Percentiles rank a stretch among this genome's conserved stretches.
phyloP scores from a whole-genome alignment of 805 yeast genomes.

The Metschnikowia cerradonensis region DNA sequence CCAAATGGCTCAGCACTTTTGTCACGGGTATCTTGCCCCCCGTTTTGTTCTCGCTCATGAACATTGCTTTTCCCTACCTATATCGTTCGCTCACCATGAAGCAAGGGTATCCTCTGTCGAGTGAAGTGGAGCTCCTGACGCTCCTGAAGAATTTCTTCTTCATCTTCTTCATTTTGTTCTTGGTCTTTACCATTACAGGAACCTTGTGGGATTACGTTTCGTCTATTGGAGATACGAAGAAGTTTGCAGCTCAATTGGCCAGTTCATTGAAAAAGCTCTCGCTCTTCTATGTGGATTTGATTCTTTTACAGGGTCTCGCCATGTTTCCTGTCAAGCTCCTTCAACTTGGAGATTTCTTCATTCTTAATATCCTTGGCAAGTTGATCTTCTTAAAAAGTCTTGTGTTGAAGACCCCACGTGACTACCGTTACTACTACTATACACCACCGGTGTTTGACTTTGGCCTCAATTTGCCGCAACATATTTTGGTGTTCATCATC shows the following conservation, averaged over 20 bases:
- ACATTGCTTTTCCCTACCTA: constrained; percentile 51
- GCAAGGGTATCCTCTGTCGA: constrained; percentile 54
- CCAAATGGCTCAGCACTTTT: constrained; percentile 49
- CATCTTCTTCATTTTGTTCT: constrained; percentile 56
- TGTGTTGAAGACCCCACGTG: constrained; percentile 47
- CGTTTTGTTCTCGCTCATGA: constrained; percentile 52
- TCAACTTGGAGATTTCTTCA: constrained; percentile 51
- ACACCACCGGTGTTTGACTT: constrained; percentile 59
- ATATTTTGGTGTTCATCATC: constrained; percentile 53
- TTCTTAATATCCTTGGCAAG: constrained; percentile 39
- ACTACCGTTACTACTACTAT: constrained; percentile 48
- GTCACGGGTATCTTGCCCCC: constrained; percentile 65
- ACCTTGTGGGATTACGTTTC: constrained; percentile 59
- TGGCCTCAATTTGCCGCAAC: constrained; percentile 61
- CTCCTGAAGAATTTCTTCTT: constrained; percentile 57
- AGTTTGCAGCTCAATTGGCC: constrained; percentile 54
- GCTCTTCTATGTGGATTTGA: constrained; percentile 55
- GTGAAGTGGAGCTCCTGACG: constrained; percentile 56
- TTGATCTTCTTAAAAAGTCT: constrained; percentile 36
- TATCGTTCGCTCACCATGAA: constrained; percentile 46
- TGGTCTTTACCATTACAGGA: constrained; percentile 60
- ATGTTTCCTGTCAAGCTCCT: constrained; percentile 57
- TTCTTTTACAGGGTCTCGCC: constrained; percentile 65
- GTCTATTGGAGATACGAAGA: constrained; percentile 53
- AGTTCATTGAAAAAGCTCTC: constrained; percentile 49